Conservation (phyloP, 768 basidiomycete species). For the Pilatotrama ljubarskyi region DNA sequence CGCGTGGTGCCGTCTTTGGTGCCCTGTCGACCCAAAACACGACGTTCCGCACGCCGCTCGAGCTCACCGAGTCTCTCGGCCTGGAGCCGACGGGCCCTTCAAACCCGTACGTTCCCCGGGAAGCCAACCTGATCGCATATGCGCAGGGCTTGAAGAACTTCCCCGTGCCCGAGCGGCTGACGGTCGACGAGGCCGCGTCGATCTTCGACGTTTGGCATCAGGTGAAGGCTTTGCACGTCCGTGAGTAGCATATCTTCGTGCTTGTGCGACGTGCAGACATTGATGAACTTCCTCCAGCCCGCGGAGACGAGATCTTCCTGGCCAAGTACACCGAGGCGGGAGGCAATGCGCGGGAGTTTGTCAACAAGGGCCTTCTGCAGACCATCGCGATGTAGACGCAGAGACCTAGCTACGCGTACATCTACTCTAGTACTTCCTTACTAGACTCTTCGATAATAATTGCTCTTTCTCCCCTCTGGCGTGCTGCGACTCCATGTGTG, state of each 20-base stretch:
- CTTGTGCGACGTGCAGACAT: not conserved
- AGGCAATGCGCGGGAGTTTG: slow-evolving; percentile 81
- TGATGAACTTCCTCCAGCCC: slow-evolving; percentile 26
- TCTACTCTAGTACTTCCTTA: not conserved
- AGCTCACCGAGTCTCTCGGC: slow-evolving; percentile 63
- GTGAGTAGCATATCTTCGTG: slow-evolving; percentile 7
- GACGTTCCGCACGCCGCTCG: slow-evolving; percentile 55
- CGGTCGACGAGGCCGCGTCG: slow-evolving; percentile 65
- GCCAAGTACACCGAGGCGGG: slow-evolving; percentile 74
- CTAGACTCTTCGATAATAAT: not conserved
- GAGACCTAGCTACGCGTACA: not conserved
- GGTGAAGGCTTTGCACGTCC: slow-evolving; percentile 52
- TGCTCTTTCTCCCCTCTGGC: not conserved
- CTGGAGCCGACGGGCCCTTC: slow-evolving; percentile 43
- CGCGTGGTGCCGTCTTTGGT: slow-evolving; percentile 69
- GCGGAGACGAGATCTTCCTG: slow-evolving; percentile 73
- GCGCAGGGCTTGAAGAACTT: slow-evolving; percentile 53
- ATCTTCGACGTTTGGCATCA: slow-evolving; percentile 79
- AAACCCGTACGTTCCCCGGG: slow-evolving; percentile 59
- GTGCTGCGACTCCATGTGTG: not conserved
- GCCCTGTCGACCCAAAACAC: slow-evolving; percentile 66
- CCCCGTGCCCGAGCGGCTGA: slow-evolving; percentile 58
- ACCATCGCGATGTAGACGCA: slow-evolving; percentile 8
- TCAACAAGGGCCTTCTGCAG: slow-evolving; percentile 39
- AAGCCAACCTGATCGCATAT: slow-evolving; percentile 49